Base-by-base conservation (phyloP, 1,139 yeast species). In the Tardiomyces digboiensis region DNA sequence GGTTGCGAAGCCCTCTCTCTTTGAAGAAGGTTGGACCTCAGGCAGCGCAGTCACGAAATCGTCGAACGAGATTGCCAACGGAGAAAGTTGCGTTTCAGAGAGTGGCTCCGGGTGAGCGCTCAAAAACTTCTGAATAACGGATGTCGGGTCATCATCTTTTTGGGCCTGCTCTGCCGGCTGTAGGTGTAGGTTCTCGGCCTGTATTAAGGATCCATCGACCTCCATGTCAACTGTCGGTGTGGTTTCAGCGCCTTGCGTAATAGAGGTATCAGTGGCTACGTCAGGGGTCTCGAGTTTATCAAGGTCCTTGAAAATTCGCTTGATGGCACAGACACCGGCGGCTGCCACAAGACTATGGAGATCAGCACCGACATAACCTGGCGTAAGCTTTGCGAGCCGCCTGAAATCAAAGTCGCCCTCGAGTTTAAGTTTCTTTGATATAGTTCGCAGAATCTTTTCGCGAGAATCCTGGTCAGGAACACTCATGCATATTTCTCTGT, bases 351-450 rank as follows among this genome's bases (percentile, higher is more conserved):
- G 72, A 20, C 97, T 94, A 56, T 88, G 88, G 54, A 91, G 72
- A 69, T 91, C 99, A 1, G 98, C 98, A 39, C 98, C 99, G 3
- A 91, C 99, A 64, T 82, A 91, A 13, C 99, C 99, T 0, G 99
- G 97, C 0, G 99, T 93, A 67, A 87, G 68, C 58, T 89, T 89
- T 1, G 98, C 96, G 42, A 91, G 68, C 50, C 76, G 76, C 42
- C 68, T 63, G 58, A 78, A 86, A 53, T 89, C 87, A 53, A 89
- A 78, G 14, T 73, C 76, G 13, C 85, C 89, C 42, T 77, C 76
- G 41, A 87, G 69, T 54, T 82, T 80, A 52, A 91, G 70, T 39
- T 68, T 69, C 22, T 72, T 62, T 0, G 91, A 78, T 82, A 91
- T 82, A 19, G 93, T 78, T 54, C 75, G 68, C 50, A 91, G 67